These are phyloP conservation scores for Melampsora americana DNA, from an alignment of 1,284 basidiomycete species.

Conservation along the genomic window DNA sequence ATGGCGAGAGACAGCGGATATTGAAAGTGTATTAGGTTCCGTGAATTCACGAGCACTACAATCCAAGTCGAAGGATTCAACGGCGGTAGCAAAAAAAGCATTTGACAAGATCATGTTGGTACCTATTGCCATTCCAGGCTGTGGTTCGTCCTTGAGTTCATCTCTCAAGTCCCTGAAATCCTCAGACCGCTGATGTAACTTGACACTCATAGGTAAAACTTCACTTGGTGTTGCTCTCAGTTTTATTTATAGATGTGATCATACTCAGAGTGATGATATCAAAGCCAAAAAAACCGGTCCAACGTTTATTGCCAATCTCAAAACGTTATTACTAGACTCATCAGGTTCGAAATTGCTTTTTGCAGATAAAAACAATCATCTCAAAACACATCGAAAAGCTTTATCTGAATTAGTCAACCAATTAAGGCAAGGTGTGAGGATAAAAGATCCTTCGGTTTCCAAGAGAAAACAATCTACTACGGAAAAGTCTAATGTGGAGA, in stretches of 20 bases:
- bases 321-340: constrained; percentile 58
- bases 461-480: neutral
- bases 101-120: constrained; percentile 79
- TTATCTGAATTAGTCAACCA: constrained; percentile 6
- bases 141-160: constrained; percentile 60
- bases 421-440: constrained; percentile 13
- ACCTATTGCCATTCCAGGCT: constrained; percentile 86
- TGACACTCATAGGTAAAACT: constrained; percentile 64
- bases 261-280: constrained; percentile 90
- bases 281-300: constrained; percentile 72
- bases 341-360: constrained; percentile 4
- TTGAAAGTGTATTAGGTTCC: neutral
- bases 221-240: constrained; percentile 73
- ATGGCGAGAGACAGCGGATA: constrained; percentile 11
- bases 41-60: neutral
- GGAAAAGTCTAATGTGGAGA: neutral
- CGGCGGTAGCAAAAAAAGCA: constrained; percentile 7
- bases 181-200: neutral
- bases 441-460: neutral
- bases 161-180: neutral
- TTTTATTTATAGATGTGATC: constrained; percentile 75
- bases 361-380: constrained; percentile 38
- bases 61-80: neutral
- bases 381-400: constrained; percentile 30
- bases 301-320: constrained; percentile 73